Evolutionary conservation across 148 eudicot species (phyloP).

Genomic region (Spergularia bocconei): DNA sequence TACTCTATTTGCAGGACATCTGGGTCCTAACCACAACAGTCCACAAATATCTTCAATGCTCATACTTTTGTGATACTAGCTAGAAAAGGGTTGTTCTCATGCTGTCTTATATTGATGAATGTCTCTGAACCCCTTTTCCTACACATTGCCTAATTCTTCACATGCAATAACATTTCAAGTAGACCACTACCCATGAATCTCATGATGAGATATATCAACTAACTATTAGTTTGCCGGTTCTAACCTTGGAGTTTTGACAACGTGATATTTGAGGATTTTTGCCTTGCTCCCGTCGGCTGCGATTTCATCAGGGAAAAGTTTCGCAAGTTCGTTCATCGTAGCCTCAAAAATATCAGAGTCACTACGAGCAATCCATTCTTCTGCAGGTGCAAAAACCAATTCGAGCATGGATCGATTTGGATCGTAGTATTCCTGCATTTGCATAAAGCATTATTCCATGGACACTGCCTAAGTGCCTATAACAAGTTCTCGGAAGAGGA

Average conservation of each 20-base stretch:
- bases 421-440: conserved; percentile 79
- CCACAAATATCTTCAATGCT: no score
- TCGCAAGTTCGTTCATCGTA: conserved; percentile 93
- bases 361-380: conserved; percentile 84
- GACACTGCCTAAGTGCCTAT: not conserved
- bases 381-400: conserved; percentile 98
- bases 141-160: no score
- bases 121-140: no score
- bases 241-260: conserved; percentile 97
- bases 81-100: no score
- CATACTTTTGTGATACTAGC: no score
- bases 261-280: conserved; percentile 86
- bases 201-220: not conserved
- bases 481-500: not conserved
- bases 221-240: conserved; percentile 6
- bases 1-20: no score
- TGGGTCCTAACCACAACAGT: no score
- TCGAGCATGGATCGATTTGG: conserved; percentile 92
- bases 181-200: not conserved
- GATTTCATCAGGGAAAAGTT: conserved; percentile 94
- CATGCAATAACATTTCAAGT: no score
- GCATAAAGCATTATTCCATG: not conserved
- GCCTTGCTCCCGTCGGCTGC: conserved; percentile 97
- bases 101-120: no score
- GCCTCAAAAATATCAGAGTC: conserved; percentile 87